These are phyloP conservation scores for Knoxdaviesia proteae DNA, from an alignment of 2,329 filamentous ascomycete species.

Conservation along the genomic window DNA sequence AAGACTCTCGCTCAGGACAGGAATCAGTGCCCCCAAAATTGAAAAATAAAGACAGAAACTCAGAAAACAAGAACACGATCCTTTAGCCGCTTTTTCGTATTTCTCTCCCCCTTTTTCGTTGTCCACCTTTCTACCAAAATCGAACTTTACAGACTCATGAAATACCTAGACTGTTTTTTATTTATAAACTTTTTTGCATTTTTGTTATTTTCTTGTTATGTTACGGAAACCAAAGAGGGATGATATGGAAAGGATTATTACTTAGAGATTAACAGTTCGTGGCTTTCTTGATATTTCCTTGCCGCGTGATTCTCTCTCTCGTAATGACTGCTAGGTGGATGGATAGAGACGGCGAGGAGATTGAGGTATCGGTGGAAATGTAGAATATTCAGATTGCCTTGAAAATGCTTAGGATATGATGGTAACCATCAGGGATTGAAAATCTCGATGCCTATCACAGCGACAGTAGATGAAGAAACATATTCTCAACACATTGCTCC, in stretches of 20 bases:
- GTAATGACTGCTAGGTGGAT: no score
- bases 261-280: neutral
- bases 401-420: no score
- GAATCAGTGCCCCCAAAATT: no score
- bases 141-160: neutral
- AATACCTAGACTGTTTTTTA: neutral
- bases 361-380: no score
- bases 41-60: slow-evolving; percentile 1
- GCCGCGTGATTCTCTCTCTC: neutral
- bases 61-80: no score
- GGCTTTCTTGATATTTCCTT: neutral
- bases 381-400: no score
- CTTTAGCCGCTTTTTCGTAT: neutral
- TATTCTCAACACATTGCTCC: no score
- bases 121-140: neutral
- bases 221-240: neutral
- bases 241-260: neutral
- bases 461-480: neutral
- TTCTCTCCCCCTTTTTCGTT: neutral
- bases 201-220: neutral
- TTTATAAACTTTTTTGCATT: neutral
- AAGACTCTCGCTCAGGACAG: no score
- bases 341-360: no score
- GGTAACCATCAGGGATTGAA: no score
- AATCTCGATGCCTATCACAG: neutral